Evolutionary conservation across 1,284 basidiomycete genomes (phyloP).

Genomic region (Rhodofomes roseus): DNA sequence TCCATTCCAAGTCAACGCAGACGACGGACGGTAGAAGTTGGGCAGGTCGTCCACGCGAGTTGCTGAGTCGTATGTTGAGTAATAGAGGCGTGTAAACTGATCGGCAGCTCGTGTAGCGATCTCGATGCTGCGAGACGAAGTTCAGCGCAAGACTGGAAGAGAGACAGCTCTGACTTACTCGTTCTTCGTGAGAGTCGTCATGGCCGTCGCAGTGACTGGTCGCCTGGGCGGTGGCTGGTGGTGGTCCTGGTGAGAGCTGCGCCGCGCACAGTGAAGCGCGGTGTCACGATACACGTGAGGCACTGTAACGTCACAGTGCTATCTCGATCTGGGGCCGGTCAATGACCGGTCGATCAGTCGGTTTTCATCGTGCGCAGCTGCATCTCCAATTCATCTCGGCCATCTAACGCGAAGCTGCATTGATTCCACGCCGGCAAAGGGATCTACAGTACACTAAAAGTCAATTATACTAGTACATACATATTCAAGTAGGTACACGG

Average conservation of each 20-base stretch:
- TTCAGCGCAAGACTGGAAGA: constrained; percentile 3
- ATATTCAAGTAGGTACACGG: background rate
- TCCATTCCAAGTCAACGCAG: constrained; percentile 84
- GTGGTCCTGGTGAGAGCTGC: background rate
- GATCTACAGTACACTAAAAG: constrained; percentile 1
- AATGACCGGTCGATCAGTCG: constrained; percentile 2
- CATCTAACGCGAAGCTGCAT: background rate
- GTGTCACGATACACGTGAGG: background rate
- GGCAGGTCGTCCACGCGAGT: constrained; percentile 67
- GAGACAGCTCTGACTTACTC: constrained; percentile 13
- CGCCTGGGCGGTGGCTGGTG: background rate
- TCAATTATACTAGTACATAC: constrained; percentile 1
- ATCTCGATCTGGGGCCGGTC: constrained; percentile 1
- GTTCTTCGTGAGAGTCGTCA: constrained; percentile 23
- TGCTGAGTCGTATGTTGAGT: constrained; percentile 72
- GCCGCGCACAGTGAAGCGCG: background rate
- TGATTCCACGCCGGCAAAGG: background rate
- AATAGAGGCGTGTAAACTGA: constrained; percentile 75
- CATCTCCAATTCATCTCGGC: background rate
- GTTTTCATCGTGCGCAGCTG: background rate
- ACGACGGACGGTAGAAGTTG: constrained; percentile 72
- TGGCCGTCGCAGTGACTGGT: constrained; percentile 2
- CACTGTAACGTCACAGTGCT: background rate
- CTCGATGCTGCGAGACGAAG: constrained; percentile 53
- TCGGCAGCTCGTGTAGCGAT: constrained; percentile 79